These are phyloP conservation scores for Cercophora samala DNA, from an alignment of 495 filamentous ascomycete genomes.

Conservation along the genomic window DNA sequence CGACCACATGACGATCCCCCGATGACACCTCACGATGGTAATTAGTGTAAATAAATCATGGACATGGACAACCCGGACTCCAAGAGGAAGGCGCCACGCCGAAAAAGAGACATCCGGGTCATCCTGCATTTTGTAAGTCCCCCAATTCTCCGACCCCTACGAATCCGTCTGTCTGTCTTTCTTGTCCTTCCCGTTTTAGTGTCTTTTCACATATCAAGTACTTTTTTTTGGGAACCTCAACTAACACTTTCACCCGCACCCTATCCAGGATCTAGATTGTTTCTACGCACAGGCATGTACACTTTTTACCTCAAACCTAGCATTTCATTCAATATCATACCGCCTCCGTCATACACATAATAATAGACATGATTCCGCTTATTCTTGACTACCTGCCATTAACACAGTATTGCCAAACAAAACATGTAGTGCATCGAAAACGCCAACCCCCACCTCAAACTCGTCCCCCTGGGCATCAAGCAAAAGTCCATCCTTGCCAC, in stretches of 20 bases:
- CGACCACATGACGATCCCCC: constrained; percentile 10
- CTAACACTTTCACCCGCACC: not conserved
- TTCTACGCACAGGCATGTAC: constrained; percentile 79
- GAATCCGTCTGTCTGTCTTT: not conserved
- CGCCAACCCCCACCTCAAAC: constrained; percentile 67
- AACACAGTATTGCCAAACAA: no score
- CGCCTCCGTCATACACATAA: not conserved
- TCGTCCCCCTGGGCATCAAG: constrained; percentile 61
- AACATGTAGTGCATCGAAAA: constrained; percentile 59
- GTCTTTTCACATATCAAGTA: not conserved
- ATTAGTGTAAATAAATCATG: constrained; percentile 10
- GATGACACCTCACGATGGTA: constrained; percentile 8
- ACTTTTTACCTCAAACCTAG: no score
- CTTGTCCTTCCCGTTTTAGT: not conserved
- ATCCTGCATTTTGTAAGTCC: constrained; percentile 73
- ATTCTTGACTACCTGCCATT: not conserved
- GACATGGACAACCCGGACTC: constrained; percentile 11
- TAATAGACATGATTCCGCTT: constrained; percentile 10
- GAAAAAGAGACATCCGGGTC: constrained; percentile 59
- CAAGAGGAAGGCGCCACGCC: constrained; percentile 40
- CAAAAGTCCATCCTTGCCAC: constrained; percentile 90
- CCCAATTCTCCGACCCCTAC: constrained; percentile 21
- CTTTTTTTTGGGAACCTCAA: not conserved
- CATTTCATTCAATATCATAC: not conserved
- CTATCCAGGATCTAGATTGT: constrained; percentile 75